Evolutionary conservation across 192 early-diverging fungal species (phyloP).

Genomic region (Backusella mclennaniae): DNA sequence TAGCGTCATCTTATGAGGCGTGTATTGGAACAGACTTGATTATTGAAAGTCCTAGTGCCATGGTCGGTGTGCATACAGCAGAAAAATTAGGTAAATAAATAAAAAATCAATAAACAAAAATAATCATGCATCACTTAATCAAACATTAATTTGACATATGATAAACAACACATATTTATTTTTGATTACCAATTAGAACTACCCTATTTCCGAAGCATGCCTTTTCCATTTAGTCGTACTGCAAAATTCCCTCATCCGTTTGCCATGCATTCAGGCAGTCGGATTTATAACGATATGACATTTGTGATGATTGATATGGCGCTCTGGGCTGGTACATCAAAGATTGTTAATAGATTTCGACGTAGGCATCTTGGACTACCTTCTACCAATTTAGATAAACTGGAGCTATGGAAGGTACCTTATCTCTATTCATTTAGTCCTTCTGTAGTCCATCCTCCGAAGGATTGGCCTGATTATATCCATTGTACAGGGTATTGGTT

Average conservation of each 20-base stretch:
- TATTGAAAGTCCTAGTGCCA: constrained; percentile 62
- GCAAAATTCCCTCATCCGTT: constrained; percentile 69
- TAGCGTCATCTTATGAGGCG: constrained; percentile 52
- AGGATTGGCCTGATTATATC: constrained; percentile 66
- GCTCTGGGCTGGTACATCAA: constrained; percentile 59
- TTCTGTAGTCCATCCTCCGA: constrained; percentile 51
- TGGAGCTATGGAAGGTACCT: constrained; percentile 51
- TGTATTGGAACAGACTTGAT: constrained; percentile 63
- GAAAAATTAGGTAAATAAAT: constrained; percentile 46
- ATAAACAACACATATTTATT: not conserved
- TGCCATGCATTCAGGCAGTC: constrained; percentile 44
- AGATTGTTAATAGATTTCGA: constrained; percentile 59
- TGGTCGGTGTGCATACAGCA: constrained; percentile 68
- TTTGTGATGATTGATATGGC: constrained; percentile 67
- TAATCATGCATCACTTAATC: not conserved
- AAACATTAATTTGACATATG: not conserved
- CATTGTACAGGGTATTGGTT: constrained; percentile 75
- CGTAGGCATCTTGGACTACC: constrained; percentile 45
- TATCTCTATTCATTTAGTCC: constrained; percentile 63
- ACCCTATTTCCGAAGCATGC: constrained; percentile 62
- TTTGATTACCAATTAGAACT: constrained; percentile 33
- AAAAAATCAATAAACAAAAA: not conserved
- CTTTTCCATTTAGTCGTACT: constrained; percentile 75
- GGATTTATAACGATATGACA: constrained; percentile 61
- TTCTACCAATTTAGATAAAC: constrained; percentile 44